Conservation (phyloP, 495 filamentous ascomycete genomes). For the Penicilliopsis zonata region DNA sequence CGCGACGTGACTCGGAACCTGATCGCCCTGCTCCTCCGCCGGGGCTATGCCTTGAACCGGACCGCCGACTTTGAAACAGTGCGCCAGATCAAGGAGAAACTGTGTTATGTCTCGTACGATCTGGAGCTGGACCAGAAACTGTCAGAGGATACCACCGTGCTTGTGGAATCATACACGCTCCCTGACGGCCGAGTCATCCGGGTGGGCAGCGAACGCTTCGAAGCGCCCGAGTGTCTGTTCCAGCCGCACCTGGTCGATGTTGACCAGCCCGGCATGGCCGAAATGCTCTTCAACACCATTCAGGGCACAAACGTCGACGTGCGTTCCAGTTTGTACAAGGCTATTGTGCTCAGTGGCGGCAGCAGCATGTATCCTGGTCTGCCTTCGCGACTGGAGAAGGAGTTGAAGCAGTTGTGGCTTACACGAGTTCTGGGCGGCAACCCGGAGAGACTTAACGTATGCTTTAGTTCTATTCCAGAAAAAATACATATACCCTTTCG, state of each 20-base stretch:
- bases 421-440: conserved; percentile 81
- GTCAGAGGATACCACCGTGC: conserved; percentile 91
- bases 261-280: conserved; percentile 91
- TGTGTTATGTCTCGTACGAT: conserved; percentile 99
- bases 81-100: conserved; percentile 98
- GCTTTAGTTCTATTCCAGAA: conserved; percentile 13
- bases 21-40: conserved; percentile 85
- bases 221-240: conserved; percentile 97
- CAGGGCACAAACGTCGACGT: conserved; percentile 93
- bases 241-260: conserved; percentile 97
- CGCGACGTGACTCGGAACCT: conserved; percentile 96
- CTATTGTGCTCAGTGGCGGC: conserved; percentile 90
- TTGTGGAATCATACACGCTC: conserved; percentile 94
- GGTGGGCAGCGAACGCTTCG: conserved; percentile 92
- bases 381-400: conserved; percentile 90
- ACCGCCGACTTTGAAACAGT: conserved; percentile 99
- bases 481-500: conserved; percentile 4
- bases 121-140: conserved; percentile 90
- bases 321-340: conserved; percentile 85
- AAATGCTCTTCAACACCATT: conserved; percentile 97
- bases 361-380: conserved; percentile 98
- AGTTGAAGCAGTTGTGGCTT: conserved; percentile 97
- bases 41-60: conserved; percentile 94
- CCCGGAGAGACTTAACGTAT: conserved; percentile 74
- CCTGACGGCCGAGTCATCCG: conserved; percentile 93